Evolutionary conservation across 805 yeast genomes (phyloP).

Genomic region (Hanseniaspora lachancei): DNA sequence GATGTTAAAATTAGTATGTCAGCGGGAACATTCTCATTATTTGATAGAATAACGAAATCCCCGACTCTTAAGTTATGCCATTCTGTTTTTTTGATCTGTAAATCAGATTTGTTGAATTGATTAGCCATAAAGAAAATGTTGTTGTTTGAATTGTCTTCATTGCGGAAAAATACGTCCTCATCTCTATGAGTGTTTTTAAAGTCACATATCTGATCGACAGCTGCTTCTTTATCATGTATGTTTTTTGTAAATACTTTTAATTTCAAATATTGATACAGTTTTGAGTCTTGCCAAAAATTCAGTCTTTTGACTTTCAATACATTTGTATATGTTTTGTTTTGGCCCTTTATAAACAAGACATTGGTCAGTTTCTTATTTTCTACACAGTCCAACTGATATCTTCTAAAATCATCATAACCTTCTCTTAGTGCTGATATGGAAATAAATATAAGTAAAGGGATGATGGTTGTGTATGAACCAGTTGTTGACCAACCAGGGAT

Average conservation of each 20-base stretch:
- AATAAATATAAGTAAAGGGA: constrained; percentile 77
- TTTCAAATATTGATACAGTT: not conserved
- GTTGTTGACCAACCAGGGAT: constrained; percentile 96
- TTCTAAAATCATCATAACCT: constrained; percentile 81
- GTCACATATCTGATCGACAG: not conserved
- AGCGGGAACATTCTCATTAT: constrained; percentile 91
- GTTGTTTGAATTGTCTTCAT: not conserved
- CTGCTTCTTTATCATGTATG: not conserved
- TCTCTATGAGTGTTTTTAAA: not conserved
- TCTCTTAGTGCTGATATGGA: constrained; percentile 82
- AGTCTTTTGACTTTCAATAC: not conserved
- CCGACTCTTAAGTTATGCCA: constrained; percentile 89
- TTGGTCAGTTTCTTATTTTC: constrained; percentile 54
- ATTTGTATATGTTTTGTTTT: not conserved
- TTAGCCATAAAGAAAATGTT: not conserved
- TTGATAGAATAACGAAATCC: constrained; percentile 55
- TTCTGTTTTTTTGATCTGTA: constrained; percentile 17
- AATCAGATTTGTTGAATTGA: not conserved
- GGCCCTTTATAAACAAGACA: constrained; percentile 25
- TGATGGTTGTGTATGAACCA: constrained; percentile 85
- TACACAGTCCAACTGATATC: constrained; percentile 72
- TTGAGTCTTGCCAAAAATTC: constrained; percentile 1
- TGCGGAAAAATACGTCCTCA: not conserved
- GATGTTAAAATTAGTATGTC: constrained; percentile 66
- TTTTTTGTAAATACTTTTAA: not conserved